These are phyloP conservation scores for Ceratobasidium sp. DNA, from an alignment of 1,284 basidiomycete species.

Conservation along the genomic window DNA sequence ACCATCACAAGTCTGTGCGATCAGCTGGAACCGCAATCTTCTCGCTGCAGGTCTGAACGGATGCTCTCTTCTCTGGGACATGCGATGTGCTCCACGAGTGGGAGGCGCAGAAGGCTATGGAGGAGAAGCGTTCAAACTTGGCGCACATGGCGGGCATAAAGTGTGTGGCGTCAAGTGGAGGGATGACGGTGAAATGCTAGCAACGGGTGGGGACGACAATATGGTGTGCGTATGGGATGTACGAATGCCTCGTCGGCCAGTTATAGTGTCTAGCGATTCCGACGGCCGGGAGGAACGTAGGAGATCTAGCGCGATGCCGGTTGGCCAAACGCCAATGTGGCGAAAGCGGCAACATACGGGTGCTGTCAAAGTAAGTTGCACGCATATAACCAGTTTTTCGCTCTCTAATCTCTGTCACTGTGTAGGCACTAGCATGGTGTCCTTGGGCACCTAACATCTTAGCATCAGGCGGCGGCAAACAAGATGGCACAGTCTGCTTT, in stretches of 20 bases:
- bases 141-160: slow-evolving; percentile 69
- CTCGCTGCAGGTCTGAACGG: slow-evolving; percentile 75
- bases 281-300: not conserved
- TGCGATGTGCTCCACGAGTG: slow-evolving; percentile 8
- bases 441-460: slow-evolving; percentile 70
- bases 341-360: slow-evolving; percentile 95
- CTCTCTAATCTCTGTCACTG: slow-evolving; percentile 50
- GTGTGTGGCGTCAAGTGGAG: slow-evolving; percentile 91
- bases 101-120: not conserved
- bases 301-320: slow-evolving; percentile 66
- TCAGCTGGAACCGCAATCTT: slow-evolving; percentile 90
- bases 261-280: slow-evolving; percentile 47
- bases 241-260: slow-evolving; percentile 62
- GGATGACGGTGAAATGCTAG: slow-evolving; percentile 86
- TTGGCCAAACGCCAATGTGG: slow-evolving; percentile 67
- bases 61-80: slow-evolving; percentile 37
- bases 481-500: slow-evolving; percentile 68
- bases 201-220: slow-evolving; percentile 96
- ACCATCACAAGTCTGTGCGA: slow-evolving; percentile 77
- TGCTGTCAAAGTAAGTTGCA: slow-evolving; percentile 78
- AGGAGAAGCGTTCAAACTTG: slow-evolving; percentile 16
- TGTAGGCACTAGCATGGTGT: slow-evolving; percentile 69
- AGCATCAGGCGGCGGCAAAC: slow-evolving; percentile 69
- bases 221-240: slow-evolving; percentile 98
- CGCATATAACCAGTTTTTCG: slow-evolving; percentile 22